Base-by-base conservation (phyloP, 768 basidiomycete species). In the Phaffia australis region DNA sequence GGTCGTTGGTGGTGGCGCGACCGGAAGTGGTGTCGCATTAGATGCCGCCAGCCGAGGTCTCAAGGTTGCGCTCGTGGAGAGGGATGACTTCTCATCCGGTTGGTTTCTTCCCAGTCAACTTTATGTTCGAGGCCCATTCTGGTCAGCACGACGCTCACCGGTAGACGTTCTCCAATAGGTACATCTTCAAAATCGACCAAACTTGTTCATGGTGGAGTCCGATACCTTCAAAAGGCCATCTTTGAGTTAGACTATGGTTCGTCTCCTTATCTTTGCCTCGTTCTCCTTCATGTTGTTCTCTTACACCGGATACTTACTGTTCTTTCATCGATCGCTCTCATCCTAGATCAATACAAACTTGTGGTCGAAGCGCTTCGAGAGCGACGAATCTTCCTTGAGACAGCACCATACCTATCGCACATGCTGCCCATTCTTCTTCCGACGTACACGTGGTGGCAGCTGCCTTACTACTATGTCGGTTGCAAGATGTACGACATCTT, bases 401-500 rank as follows among this genome's bases (percentile, higher is more conserved):
- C 89, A 0, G 94, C 94, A 0, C 94, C 94, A 0, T 95, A 99
- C 77, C 81, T 99, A 25, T 87, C 86, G 16, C 80, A 81, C 69
- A 92, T 93, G 86, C 82, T 98, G 46, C 95, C 94, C 1, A 97
- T 99, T 77, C 94, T 99, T 85, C 80, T 98, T 19, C 94, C 94
- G 7, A 83, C 98, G 58, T 97, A 99, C 83, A 94, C 87, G 69
- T 93, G 90, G 76, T 98, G 93, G 92, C 92, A 97, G 73, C 82
- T 97, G 18, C 94, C 94, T 0, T 99, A 98, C 77, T 97, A 95
- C 77, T 91, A 84, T 80, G 85, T 84, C 2, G 94, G 94, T 3
- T 92, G 88, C 79, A 98, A 97, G 79, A 79, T 97, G 80, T 99
- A 99, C 78, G 94, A 99, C 74, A 50, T 95, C 42, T 80, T 99